Percentiles rank a stretch among this genome's conserved stretches.
Conservation (phyloP, 345 rosid species). For the Hibiscus mutabilis region DNA sequence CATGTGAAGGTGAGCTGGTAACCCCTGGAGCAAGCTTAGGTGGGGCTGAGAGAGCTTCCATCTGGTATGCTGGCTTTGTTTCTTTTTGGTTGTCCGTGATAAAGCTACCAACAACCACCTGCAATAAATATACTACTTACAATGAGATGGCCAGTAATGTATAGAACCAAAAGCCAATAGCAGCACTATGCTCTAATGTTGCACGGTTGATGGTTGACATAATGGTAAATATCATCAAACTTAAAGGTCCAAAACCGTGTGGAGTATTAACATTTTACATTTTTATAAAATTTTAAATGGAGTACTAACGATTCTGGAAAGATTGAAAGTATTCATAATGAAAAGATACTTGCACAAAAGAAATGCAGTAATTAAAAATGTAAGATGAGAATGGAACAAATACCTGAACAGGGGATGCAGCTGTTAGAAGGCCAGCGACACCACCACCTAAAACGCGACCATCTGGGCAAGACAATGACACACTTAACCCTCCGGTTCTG, state of each 20-base stretch:
- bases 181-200: not conserved
- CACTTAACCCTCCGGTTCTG: slow-evolving; percentile 71
- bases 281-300: too few species aligned
- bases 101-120: slow-evolving; percentile 71
- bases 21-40: slow-evolving; percentile 19
- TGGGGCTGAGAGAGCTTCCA: slow-evolving; percentile 18
- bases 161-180: not conserved
- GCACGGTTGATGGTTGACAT: not conserved
- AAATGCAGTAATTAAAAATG: not conserved
- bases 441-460: slow-evolving; percentile 87
- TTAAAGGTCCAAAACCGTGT: not conserved
- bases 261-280: too few species aligned
- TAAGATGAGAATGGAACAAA: not conserved
- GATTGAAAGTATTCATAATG: not conserved
- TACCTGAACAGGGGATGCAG: slow-evolving; percentile 94
- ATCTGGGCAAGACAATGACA: slow-evolving; percentile 78
- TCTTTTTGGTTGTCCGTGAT: slow-evolving; percentile 44
- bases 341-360: too few species aligned
- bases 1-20: slow-evolving; percentile 52
- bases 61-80: slow-evolving; percentile 26
- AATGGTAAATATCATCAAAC: not conserved
- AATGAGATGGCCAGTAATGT: not conserved
- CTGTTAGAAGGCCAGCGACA: slow-evolving; percentile 77
- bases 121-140: slow-evolving; percentile 3
- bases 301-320: not conserved